These are phyloP conservation scores for Starmerella lactis-condensi DNA, from an alignment of 805 yeast genomes.

Conservation along the genomic window DNA sequence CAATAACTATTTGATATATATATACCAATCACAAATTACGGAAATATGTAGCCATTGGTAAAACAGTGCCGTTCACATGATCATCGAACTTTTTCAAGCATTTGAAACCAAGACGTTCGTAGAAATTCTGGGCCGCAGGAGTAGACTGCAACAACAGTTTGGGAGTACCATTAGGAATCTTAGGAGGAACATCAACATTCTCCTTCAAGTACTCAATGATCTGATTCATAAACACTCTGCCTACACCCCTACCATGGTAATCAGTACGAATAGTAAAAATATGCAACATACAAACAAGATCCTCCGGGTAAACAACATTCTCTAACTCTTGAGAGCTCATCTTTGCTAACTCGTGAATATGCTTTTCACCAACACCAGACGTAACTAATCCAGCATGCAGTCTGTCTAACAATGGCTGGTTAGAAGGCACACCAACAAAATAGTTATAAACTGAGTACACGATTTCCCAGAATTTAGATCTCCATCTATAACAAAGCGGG, in stretches of 20 bases:
- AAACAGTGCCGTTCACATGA: neutral
- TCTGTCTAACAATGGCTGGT: conserved; percentile 1
- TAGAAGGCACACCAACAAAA: neutral
- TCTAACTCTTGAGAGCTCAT: conserved; percentile 2
- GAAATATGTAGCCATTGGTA: conserved; percentile 1
- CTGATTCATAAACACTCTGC: conserved; percentile 2
- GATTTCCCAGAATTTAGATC: too few relatives aligned
- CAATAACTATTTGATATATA: too few relatives aligned
- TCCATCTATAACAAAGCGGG: neutral
- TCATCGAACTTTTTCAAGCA: neutral
- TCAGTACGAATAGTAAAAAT: conserved; percentile 5
- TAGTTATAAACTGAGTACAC: too few relatives aligned
- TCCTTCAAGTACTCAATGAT: conserved; percentile 1
- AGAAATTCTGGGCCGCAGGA: conserved; percentile 12
- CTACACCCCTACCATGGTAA: conserved; percentile 10
- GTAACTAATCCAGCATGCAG: neutral
- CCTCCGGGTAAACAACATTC: conserved; percentile 7
- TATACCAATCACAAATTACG: neutral
- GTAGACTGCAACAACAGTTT: conserved; percentile 7
- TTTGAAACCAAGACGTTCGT: conserved; percentile 1
- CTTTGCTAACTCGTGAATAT: conserved; percentile 1
- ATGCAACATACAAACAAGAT: conserved; percentile 3
- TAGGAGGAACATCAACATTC: conserved; percentile 4
- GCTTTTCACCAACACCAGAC: neutral
- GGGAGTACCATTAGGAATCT: conserved; percentile 8